Base-by-base conservation (phyloP, 371 early-diverging fungal genomes). In the Mucor mucedo region DNA sequence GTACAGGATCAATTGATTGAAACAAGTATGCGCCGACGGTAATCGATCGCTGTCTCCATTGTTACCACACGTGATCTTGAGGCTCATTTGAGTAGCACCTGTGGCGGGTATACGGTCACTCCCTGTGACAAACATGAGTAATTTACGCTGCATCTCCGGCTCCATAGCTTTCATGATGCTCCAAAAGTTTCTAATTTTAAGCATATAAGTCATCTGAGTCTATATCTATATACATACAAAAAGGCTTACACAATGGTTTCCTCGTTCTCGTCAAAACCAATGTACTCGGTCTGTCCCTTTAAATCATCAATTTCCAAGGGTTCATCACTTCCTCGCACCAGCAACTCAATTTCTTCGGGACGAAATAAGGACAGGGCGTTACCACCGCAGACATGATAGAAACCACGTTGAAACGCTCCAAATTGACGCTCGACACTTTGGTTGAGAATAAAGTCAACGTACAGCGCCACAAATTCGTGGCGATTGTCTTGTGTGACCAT, bases 11-110 rank as follows among this genome's bases (percentile, higher is more conserved):
- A 98, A 71, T 71, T 96, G 97, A 69, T 96, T 99, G 71, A 98
- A 98, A 72, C 99, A 99, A 1, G 99, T 99, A 74, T 97, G 98
- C 10, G 99, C 93, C 33, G 89, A 86, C 0, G 98, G 99, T 47
- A 97, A 82, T 40, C 94, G 73, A 48, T 75, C 77, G 30, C 63
- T 65, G 29, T 70, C 70, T 6, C 88, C 92, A 45, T 83, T 85
- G 21, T 95, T 95, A 29, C 94, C 80, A 57, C 92, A 88, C 0
- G 88, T 84, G 29, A 96, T 89, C 67, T 92, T 91, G 60, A 95
- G 84, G 4, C 78, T 69, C 80, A 96, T 78, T 62, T 86, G 87
- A 44, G 89, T 86, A 11, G 92, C 86, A 2, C 96, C 96, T 14
- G 93, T 91, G 5, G 95, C 92, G 9, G 98, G 98, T 58, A 99